These are phyloP conservation scores for Holtermannia corniformis DNA, from an alignment of 768 basidiomycete genomes.

Conservation along the genomic window DNA sequence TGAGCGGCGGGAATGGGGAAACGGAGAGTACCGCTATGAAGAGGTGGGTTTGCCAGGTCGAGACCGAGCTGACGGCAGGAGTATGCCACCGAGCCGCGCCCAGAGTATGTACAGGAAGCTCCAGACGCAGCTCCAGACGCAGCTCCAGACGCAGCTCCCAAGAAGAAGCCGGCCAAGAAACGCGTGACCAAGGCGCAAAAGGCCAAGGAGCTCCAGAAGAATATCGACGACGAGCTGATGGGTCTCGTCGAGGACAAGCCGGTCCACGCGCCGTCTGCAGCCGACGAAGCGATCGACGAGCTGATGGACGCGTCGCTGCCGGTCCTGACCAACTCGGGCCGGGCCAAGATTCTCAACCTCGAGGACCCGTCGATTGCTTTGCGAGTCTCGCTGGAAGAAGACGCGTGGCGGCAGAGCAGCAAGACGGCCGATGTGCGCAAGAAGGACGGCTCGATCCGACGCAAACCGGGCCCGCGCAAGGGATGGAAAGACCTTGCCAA, in stretches of 20 bases:
- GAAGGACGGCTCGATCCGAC: constrained; percentile 36
- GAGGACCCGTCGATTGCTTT: constrained; percentile 20
- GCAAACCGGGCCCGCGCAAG: constrained; percentile 39
- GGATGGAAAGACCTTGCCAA: constrained; percentile 28
- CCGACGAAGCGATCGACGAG: neutral
- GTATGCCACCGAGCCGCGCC: constrained; percentile 15
- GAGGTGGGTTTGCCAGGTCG: too few relatives aligned
- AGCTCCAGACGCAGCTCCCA: too few relatives aligned
- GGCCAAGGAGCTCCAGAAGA: constrained; percentile 11
- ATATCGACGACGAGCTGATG: constrained; percentile 32
- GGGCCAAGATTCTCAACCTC: constrained; percentile 9
- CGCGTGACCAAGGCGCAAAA: constrained; percentile 1
- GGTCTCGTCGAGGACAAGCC: constrained; percentile 27
- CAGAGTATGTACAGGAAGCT: constrained; percentile 14
- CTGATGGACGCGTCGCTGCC: neutral
- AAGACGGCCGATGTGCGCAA: constrained; percentile 18
- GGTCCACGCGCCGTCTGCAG: neutral
- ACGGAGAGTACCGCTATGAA: too few relatives aligned
- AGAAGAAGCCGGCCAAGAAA: neutral
- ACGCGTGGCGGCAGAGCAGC: constrained; percentile 27
- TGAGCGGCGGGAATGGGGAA: too few relatives aligned
- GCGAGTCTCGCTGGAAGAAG: constrained; percentile 23
- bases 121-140: constrained; percentile 9
- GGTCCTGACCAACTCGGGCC: neutral
- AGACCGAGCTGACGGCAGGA: constrained; percentile 19